Evolutionary conservation across 2,329 filamentous ascomycete species (phyloP).

Genomic region (Metarhizium guizhouense): DNA sequence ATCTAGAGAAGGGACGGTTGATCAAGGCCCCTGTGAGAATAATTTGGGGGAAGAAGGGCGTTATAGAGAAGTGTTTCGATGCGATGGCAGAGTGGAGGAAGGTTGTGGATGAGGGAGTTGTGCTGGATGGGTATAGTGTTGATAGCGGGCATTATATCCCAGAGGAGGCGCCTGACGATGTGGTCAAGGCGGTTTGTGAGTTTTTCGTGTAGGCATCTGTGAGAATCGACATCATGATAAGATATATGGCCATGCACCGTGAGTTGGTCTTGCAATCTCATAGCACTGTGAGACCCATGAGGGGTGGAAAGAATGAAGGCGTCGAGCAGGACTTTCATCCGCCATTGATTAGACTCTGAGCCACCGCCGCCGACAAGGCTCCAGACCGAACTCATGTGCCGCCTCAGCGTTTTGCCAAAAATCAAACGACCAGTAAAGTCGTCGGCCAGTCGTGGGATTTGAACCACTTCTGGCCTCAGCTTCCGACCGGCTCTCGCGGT

Average conservation of each 20-base stretch:
- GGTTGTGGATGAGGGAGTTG: slow-evolving; percentile 27
- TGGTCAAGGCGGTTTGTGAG: slow-evolving; percentile 29
- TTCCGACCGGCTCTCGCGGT: too few relatives aligned
- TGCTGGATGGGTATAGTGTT: slow-evolving; percentile 31
- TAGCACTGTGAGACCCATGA: too few relatives aligned
- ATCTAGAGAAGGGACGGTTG: slow-evolving; percentile 31
- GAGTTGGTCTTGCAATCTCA: neutral
- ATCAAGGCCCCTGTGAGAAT: slow-evolving; percentile 38
- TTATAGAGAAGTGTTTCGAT: slow-evolving; percentile 41
- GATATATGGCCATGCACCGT: neutral
- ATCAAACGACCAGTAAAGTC: too few relatives aligned
- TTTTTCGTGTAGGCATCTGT: slow-evolving; percentile 23
- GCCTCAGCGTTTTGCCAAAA: too few relatives aligned
- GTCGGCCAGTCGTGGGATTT: too few relatives aligned
- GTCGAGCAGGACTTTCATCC: too few relatives aligned
- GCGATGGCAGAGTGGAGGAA: slow-evolving; percentile 40
- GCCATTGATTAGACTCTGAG: too few relatives aligned
- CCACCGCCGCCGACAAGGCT: too few relatives aligned
- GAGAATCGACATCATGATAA: neutral
- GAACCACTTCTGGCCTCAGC: too few relatives aligned
- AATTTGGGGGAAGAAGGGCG: slow-evolving; percentile 39
- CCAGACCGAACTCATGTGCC: too few relatives aligned
- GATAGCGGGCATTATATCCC: slow-evolving; percentile 40
- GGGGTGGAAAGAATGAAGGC: too few relatives aligned
- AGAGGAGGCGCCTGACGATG: slow-evolving; percentile 40